phyloP scores from a whole-genome alignment of 345 rosid genomes.

The Excoecaria agallocha region DNA sequence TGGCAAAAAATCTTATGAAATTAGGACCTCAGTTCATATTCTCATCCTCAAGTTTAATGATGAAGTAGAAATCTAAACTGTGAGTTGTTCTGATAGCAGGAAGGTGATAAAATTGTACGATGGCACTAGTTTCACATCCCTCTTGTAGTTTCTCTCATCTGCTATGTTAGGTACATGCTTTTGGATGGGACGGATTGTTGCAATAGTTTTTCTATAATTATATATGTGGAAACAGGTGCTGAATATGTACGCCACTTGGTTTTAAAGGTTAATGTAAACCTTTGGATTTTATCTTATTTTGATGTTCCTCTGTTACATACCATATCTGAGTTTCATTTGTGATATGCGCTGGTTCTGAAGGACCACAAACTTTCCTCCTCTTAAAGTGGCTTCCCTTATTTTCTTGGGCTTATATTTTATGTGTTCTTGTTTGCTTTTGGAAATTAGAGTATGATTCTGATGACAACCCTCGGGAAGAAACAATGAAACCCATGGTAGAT shows the following conservation, averaged over 20 bases:
- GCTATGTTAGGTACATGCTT: not conserved
- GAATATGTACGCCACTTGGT: not conserved
- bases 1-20: not conserved
- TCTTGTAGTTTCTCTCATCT: not conserved
- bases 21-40: no score
- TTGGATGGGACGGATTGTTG: not conserved
- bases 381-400: constrained; percentile 4
- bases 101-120: not conserved
- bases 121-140: not conserved
- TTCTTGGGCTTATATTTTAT: constrained; percentile 17
- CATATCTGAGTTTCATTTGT: not conserved
- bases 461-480: constrained; percentile 69
- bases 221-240: not conserved
- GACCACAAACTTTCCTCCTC: not conserved
- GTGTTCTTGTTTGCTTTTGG: constrained; percentile 22
- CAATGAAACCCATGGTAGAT: constrained; percentile 91
- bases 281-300: not conserved
- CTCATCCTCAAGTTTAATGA: no score
- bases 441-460: constrained; percentile 69
- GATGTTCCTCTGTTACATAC: not conserved
- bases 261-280: not conserved
- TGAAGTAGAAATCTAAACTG: not conserved
- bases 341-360: constrained; percentile 2
- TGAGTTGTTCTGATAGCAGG: not conserved
- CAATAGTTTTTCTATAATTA: not conserved